Base-by-base conservation (phyloP, 139 green algal species). In the Mychonastes homosphaera region DNA sequence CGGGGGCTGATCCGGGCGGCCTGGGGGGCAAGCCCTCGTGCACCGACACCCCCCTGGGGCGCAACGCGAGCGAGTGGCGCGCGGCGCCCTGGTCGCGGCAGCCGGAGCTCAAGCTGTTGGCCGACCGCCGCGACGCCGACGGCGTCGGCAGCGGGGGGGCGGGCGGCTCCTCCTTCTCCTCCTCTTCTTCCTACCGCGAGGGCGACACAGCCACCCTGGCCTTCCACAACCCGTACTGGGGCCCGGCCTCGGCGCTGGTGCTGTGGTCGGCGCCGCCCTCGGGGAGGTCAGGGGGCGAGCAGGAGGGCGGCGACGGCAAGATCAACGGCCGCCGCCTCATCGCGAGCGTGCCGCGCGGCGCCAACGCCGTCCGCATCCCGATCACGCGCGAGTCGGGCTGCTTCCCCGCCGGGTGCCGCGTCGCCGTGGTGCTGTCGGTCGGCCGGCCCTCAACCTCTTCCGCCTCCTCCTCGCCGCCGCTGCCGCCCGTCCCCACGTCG, bases 171-270 rank as follows among this genome's bases (percentile, higher is more conserved):
- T n/a, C n/a, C n/a, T n/a, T n/a, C n/a, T n/a, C n/a, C n/a, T n/a
- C n/a, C n/a, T n/a, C n/a, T n/a, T n/a, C n/a, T n/a, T n/a, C n/a
- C n/a, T 66, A 67, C 48, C 18, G 27, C 0, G 5, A 38, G 8
- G 56, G 61, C 13, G 50, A 58, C 3, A 19, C 6, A 0, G 68
- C 54, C 1, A 38, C 19, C 13, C 32, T 75, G 18, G 19, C 16
- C 10, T 62, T 71, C 21, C 35, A 66, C 52, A 67, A 64, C 43
- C 50, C 56, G 18, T 62, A 62, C 40, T 68, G 56, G 56, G 40
- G 56, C 21, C 38, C 23, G 8, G 53, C 66, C 4, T 16, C 32
- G 5, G 29, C 60, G 46, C 44, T 75, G 5, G 19, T 70, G 29
- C 41, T 64, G 34, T 75, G 68, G 68, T n/a, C n/a, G n/a, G n/a